A percentile compares a stretch with the other conserved stretches of the same genome.
phyloP scores from a whole-genome alignment of 768 basidiomycete species.

The Phylloporus rhodoxanthus region DNA sequence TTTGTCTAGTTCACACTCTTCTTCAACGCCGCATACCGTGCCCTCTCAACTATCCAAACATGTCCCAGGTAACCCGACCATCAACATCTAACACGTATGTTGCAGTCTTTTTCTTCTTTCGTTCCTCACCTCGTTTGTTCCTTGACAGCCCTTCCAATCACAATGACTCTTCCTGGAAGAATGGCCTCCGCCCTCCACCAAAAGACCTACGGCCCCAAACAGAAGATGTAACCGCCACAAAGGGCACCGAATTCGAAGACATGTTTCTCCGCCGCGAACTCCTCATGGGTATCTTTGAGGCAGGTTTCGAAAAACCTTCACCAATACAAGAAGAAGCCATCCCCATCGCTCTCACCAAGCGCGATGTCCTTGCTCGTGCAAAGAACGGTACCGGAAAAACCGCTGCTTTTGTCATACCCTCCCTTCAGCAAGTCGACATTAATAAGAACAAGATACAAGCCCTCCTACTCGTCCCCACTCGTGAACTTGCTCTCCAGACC shows the following conservation, averaged over 20 bases:
- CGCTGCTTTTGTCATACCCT: conserved; percentile 96
- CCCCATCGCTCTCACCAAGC: conserved; percentile 86
- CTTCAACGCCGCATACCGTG: conserved; percentile 6
- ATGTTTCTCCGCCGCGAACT: conserved; percentile 89
- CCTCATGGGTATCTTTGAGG: conserved; percentile 99
- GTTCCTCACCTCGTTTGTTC: conserved; percentile 1
- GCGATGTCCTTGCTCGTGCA: conserved; percentile 92
- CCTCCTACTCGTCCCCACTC: conserved; percentile 94
- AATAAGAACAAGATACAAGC: conserved; percentile 87
- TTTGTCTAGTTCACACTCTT: conserved; percentile 11
- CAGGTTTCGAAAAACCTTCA: conserved; percentile 93
- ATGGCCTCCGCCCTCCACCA: conserved; percentile 74
- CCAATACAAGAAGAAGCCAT: conserved; percentile 99
- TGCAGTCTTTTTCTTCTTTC: neutral
- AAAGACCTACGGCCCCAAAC: conserved; percentile 94
- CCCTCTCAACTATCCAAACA: conserved; percentile 13
- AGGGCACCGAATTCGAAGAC: conserved; percentile 94
- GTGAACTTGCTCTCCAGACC: conserved; percentile 96
- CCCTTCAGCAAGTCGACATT: conserved; percentile 88
- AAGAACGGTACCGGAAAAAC: conserved; percentile 99
- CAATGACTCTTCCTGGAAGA: conserved; percentile 55
- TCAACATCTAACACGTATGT: conserved; percentile 30
- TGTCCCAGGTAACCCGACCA: conserved; percentile 30
- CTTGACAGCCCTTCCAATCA: conserved; percentile 24
- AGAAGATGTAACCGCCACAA: conserved; percentile 91